phyloP scores from a whole-genome alignment of 352 stramenopile species.

The Aphanomyces stellatus region DNA sequence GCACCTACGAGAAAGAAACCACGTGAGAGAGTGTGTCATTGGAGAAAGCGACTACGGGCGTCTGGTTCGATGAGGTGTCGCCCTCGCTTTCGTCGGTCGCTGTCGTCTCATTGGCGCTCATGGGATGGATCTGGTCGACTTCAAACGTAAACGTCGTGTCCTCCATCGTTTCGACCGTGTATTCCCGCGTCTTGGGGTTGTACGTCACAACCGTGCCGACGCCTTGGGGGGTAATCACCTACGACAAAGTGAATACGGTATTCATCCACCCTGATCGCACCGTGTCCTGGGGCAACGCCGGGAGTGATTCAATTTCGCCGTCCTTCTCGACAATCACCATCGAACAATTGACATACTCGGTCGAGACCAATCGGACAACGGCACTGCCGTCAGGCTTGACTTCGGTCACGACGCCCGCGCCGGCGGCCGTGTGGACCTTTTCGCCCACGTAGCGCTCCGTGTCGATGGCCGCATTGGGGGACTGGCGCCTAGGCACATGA shows the following conservation, averaged over 20 bases:
- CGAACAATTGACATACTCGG: slow-evolving; percentile 7
- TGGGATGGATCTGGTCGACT: not conserved
- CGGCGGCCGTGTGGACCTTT: slow-evolving; percentile 5
- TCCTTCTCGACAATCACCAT: slow-evolving; percentile 2
- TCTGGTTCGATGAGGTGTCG: not conserved
- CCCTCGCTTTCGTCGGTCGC: too few relatives aligned
- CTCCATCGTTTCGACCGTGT: not conserved
- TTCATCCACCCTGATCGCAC: not conserved
- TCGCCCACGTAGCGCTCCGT: slow-evolving; percentile 2
- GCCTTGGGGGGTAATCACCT: not conserved
- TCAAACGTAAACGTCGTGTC: not conserved
- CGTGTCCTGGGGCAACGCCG: not conserved
- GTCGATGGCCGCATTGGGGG: not conserved
- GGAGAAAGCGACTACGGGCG: not conserved
- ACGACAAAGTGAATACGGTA: not conserved
- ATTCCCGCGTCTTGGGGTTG: slow-evolving; percentile 7
- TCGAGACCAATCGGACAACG: slow-evolving; percentile 1
- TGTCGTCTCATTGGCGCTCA: not conserved
- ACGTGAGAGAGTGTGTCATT: not conserved
- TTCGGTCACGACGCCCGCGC: slow-evolving; percentile 8
- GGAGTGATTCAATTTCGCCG: slow-evolving; percentile 11
- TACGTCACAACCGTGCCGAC: slow-evolving; percentile 2
- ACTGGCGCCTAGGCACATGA: not conserved
- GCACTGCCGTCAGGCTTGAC: slow-evolving; percentile 11
- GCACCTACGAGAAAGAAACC: not conserved